Base-by-base conservation (phyloP, 306 rosid species). In the Oxytropis ochrocephala region DNA sequence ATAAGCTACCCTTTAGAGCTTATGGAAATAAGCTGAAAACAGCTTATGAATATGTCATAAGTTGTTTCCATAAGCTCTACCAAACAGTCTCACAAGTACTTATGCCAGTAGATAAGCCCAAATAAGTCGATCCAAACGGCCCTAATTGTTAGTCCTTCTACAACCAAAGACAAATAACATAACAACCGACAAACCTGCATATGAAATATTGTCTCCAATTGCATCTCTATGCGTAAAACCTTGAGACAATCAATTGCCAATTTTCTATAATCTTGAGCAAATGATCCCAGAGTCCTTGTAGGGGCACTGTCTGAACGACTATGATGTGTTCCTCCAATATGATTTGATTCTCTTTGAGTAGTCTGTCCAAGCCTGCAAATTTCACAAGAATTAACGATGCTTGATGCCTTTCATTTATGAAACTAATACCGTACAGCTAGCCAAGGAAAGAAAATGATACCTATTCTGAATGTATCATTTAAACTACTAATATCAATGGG, bases 201-300 rank as follows among this genome's bases (percentile, higher is more conserved):
- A 80, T 95, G 97, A 80, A 91, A 91, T 78, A 89, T 76, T 24
- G 99, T 89, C 80, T 89, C 97, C 75, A 95, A 75, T 81, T 95
- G 97, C 99, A 95, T 95, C 86, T 95, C 99, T 62, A 89, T 56
- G 14, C 96, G 97, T 81, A 95, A 83, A 65, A 95, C 96, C 81
- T 95, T 95, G 14, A 95, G 92, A 81, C 99, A 95, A 77, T 95
- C 99, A 53, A 95, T 75, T 55, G 99, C 94, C 75, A 95, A 81
- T 82, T 83, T 95, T 84, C 93, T 91, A 69, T 95, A 91, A 83
- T 95, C 99, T 51, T 87, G 91, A 54, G 92, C 92, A 86, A 91
- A 95, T 64, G 99, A 89, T 64, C 81, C 82, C 75, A 95, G 80
- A 64, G 77, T 93, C 80, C 84, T 85, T 61, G 89, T 42, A 73